Conservation (phyloP, 2,329 filamentous ascomycete genomes). For the Chaetomium strumarium region DNA sequence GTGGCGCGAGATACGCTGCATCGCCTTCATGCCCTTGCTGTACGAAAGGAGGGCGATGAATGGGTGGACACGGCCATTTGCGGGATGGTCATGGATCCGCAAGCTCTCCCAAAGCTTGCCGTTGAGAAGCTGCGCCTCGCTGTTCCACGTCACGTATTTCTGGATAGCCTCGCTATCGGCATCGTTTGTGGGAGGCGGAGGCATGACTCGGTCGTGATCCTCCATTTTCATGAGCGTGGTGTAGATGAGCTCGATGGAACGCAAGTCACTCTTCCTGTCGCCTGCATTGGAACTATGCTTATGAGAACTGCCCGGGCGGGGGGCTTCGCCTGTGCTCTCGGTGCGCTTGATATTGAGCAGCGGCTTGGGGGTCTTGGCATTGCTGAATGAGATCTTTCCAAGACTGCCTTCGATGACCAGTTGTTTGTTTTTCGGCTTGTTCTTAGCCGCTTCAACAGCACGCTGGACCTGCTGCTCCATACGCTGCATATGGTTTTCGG, state of each 20-base stretch:
- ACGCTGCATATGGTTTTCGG: constrained; percentile 94
- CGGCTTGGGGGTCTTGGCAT: constrained; percentile 93
- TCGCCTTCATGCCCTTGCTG: constrained; percentile 91
- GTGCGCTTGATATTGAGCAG: constrained; percentile 90
- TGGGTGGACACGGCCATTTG: constrained; percentile 55
- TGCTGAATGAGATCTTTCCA: constrained; percentile 98
- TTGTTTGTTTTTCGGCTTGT: constrained; percentile 95
- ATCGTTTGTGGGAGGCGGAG: constrained; percentile 53
- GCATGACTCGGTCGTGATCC: constrained; percentile 80
- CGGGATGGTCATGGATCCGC: constrained; percentile 88
- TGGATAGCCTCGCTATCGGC: constrained; percentile 64
- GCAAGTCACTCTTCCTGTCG: constrained; percentile 76
- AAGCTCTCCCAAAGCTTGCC: constrained; percentile 76
- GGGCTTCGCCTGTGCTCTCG: constrained; percentile 58
- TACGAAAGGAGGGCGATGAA: constrained; percentile 96
- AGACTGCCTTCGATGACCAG: constrained; percentile 93
- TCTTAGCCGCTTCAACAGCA: constrained; percentile 94
- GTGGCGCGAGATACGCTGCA: constrained; percentile 90
- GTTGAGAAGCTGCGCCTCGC: constrained; percentile 65
- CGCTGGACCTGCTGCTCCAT: constrained; percentile 99
- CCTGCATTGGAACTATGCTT: constrained; percentile 44
- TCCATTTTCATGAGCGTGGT: constrained; percentile 86
- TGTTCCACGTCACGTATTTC: constrained; percentile 73
- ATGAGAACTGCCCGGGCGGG: constrained; percentile 46
- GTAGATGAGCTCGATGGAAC: constrained; percentile 86